Evolutionary conservation across 495 filamentous ascomycete genomes (phyloP).

Genomic region (Trichoderma erinaceum): DNA sequence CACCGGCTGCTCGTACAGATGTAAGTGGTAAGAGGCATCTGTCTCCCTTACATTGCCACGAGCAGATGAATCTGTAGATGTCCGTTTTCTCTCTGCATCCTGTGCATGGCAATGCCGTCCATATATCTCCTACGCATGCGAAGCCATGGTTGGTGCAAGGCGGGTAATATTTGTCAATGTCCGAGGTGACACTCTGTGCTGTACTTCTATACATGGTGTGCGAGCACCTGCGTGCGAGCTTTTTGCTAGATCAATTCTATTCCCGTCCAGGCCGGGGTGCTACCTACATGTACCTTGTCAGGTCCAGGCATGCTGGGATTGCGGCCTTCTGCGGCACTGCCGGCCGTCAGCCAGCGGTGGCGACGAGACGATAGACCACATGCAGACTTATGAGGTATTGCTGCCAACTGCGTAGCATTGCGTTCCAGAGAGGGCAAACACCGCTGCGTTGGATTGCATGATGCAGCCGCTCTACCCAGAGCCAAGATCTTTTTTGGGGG

Average conservation of each 20-base stretch:
- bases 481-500: background rate
- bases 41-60: background rate
- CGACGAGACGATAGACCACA: background rate
- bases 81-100: too few relatives aligned
- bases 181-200: background rate
- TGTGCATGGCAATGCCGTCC: too few relatives aligned
- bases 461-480: background rate
- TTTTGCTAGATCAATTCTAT: background rate
- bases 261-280: slow-evolving; percentile 1
- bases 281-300: background rate
- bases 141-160: too few relatives aligned
- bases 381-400: background rate
- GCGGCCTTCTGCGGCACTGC: background rate
- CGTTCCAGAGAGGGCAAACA: slow-evolving; percentile 5
- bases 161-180: background rate
- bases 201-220: background rate
- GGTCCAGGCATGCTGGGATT: background rate
- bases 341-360: slow-evolving; percentile 1
- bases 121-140: too few relatives aligned
- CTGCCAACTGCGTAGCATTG: background rate
- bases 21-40: background rate
- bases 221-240: background rate
- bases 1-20: background rate
- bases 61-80: background rate
- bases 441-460: background rate